Percentiles rank a stretch among this genome's conserved stretches.
Evolutionary conservation across 306 rosid genomes (phyloP).

Genomic region (Cucumis hystrix): DNA sequence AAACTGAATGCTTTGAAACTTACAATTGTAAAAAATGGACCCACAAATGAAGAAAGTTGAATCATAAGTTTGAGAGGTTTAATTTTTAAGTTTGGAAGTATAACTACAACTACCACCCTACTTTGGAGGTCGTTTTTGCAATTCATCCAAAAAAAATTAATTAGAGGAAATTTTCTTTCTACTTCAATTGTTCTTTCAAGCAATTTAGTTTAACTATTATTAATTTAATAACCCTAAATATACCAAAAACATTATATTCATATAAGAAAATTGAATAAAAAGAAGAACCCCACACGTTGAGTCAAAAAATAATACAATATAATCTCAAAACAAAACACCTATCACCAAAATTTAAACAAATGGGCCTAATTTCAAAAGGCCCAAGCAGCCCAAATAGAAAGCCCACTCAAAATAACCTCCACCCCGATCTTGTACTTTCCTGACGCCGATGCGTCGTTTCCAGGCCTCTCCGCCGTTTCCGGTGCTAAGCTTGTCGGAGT

Average conservation of each 20-base stretch:
- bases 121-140: no score
- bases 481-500: constrained; percentile 47
- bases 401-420: constrained; percentile 18
- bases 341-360: not conserved
- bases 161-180: no score
- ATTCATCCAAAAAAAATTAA: no score
- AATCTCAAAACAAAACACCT: not conserved
- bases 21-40: no score
- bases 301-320: not conserved
- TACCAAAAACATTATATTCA: not conserved
- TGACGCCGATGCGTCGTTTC: constrained; percentile 40
- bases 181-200: no score
- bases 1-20: no score
- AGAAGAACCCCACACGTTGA: not conserved
- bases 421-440: constrained; percentile 14
- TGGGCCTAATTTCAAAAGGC: constrained; percentile 16
- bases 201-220: no score
- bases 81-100: no score
- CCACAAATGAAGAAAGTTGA: no score
- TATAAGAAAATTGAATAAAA: not conserved
- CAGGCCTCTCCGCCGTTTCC: constrained; percentile 35
- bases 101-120: no score
- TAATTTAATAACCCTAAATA: not conserved
- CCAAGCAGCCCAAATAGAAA: constrained; percentile 33
- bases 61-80: no score